Evolutionary conservation across 495 filamentous ascomycete genomes (phyloP).

Genomic region (Neurospora terricola): DNA sequence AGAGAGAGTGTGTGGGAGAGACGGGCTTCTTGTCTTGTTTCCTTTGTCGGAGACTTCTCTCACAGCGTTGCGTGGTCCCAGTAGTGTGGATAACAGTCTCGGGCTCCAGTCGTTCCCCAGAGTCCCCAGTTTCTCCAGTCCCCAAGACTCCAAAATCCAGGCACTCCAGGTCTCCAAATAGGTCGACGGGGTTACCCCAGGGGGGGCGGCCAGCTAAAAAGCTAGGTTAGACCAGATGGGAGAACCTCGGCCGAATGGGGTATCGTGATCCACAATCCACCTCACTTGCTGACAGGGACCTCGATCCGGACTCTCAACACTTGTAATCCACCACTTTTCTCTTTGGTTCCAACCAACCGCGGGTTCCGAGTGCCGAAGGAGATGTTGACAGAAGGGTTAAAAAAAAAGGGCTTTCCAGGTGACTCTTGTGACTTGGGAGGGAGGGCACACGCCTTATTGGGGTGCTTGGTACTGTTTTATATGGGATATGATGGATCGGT

Average conservation of each 20-base stretch:
- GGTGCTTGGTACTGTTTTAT: neutral
- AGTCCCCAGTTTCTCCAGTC: neutral
- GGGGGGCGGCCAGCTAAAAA: neutral
- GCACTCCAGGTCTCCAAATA: neutral
- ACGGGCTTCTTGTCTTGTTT: neutral
- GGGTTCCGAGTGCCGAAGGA: neutral
- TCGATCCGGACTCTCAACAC: neutral
- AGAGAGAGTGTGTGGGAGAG: neutral
- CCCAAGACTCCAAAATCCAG: neutral
- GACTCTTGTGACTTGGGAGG: slow-evolving; percentile 1
- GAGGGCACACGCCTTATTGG: neutral
- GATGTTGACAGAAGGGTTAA: neutral
- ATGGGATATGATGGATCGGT: neutral
- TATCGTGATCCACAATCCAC: neutral
- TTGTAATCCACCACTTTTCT: neutral
- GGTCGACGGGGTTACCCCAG: neutral
- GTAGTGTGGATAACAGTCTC: neutral
- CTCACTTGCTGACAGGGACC: neutral
- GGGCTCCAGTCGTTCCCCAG: neutral
- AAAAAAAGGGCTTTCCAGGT: slow-evolving; percentile 4
- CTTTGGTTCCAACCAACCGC: neutral
- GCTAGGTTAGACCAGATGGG: neutral
- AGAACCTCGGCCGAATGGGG: neutral
- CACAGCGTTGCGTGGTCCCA: neutral
- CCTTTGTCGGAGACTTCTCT: neutral